Evolutionary conservation across 768 basidiomycete genomes (phyloP).

Genomic region (Xerocomus spinulosus): DNA sequence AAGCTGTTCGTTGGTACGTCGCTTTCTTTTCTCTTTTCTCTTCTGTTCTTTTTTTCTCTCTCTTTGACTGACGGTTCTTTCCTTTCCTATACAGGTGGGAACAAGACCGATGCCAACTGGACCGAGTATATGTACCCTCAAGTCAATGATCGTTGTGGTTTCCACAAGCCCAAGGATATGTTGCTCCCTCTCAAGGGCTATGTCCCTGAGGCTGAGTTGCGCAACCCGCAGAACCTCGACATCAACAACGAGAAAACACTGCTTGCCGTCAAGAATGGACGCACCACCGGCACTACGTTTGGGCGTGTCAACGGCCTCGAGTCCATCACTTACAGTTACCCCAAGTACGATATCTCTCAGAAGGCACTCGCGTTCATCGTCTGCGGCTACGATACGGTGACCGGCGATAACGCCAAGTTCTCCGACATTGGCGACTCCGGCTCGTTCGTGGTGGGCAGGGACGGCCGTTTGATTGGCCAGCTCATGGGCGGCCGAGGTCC

Average conservation of each 20-base stretch:
- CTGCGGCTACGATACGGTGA: not conserved
- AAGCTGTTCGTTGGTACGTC: not conserved
- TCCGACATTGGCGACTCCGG: not conserved
- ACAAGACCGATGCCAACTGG: too few species aligned
- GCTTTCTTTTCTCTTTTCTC: not conserved
- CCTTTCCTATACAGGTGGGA: too few species aligned
- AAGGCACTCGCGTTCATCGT: not conserved
- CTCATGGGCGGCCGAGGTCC: not conserved
- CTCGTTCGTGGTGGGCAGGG: not conserved
- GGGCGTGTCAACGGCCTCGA: slow-evolving; percentile 8
- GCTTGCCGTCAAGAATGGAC: slow-evolving; percentile 17
- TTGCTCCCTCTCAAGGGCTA: not conserved
- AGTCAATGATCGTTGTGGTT: not conserved
- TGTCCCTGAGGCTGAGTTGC: not conserved
- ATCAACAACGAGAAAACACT: slow-evolving; percentile 6
- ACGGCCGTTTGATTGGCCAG: not conserved
- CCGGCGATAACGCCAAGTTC: not conserved
- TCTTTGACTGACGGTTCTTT: too few species aligned
- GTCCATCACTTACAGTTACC: slow-evolving; percentile 13
- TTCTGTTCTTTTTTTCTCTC: not conserved
- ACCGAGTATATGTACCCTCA: not conserved
- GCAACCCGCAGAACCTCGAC: not conserved
- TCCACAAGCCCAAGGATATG: not conserved
- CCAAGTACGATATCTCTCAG: not conserved
- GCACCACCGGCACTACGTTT: slow-evolving; percentile 7